Evolutionary conservation across 176 grass and related monocot genomes (phyloP), one percentile per base, ranked within the genome.

Genomic region (Triticum turgidum): DNA sequence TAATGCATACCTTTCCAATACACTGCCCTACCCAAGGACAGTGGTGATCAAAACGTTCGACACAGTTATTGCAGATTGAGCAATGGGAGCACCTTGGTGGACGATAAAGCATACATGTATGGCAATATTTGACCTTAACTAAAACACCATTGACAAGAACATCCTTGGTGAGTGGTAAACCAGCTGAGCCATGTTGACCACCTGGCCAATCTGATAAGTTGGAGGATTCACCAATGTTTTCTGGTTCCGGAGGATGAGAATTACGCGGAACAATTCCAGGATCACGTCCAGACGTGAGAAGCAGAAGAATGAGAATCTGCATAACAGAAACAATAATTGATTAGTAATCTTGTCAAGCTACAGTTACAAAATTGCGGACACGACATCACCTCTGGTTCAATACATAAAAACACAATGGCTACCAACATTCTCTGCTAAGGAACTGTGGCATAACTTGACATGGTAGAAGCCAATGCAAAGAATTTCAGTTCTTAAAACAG

Each of bases 91-190:
- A 95, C 81, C 93, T 91, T 65, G 93, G 93, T n/a, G 93, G 93
- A 73, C 93, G 93, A 86, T 95, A 95, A 17, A 95, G 66, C 93
- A 95, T 95, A 87, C 90, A 95, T 84, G 93, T 95, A 89, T 92
- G 86, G 61, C 90, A 95, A 78, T 95, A 95, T 77, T 90, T 95
- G 56, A 95, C 90, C 81, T 90, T 95, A 80, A 95, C 90, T 30
- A 81, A 59, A 73, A 92, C 86, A 45, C 88, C 88, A 90, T 92
- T 95, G 18, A 95, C 90, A 82, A 95, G 35, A 70, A 95, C 90
- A 84, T 95, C 90, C 77, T 81, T 90, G 42, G 90, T 90, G 54
- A 59, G 86, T 56, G 90, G 90, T 83, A 95, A 84, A 90, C 82
- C 84, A 45, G 78, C 24, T 1, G 70, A 73, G 45, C 85, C 80